Evolutionary conservation across 2,329 filamentous ascomycete species (phyloP).

Genomic region (Pseudogymnoascus sp.): DNA sequence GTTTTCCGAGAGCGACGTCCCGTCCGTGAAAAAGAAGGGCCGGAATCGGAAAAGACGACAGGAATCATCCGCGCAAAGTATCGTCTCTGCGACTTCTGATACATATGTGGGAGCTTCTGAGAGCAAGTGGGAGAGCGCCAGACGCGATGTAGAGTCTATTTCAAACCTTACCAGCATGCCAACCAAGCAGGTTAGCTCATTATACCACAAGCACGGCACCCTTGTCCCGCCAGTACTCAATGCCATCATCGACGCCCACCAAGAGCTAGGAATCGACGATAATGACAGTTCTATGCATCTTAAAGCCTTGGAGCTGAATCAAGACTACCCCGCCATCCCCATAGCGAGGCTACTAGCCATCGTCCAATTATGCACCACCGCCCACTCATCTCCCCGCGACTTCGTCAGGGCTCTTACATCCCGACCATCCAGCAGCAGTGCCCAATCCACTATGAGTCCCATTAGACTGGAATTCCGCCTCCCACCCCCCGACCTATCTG

Average conservation of each 20-base stretch:
- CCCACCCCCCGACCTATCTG: conserved; percentile 16
- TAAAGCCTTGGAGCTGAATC: conserved; percentile 45
- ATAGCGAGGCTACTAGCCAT: conserved; percentile 43
- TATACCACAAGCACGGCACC: conserved; percentile 54
- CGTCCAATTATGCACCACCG: conserved; percentile 49
- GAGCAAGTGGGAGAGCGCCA: conserved; percentile 54
- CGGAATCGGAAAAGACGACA: conserved; percentile 22
- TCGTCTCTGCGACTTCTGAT: background rate
- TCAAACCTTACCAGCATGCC: conserved; percentile 42
- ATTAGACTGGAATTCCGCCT: conserved; percentile 26
- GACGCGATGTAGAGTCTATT: conserved; percentile 55
- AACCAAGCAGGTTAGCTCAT: conserved; percentile 43
- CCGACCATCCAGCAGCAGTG: conserved; percentile 4
- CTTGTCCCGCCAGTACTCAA: conserved; percentile 49
- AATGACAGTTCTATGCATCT: conserved; percentile 39
- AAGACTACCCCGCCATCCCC: conserved; percentile 47
- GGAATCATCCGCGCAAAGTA: conserved; percentile 12
- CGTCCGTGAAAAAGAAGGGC: conserved; percentile 31
- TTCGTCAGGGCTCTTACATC: conserved; percentile 47
- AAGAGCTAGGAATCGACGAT: conserved; percentile 30
- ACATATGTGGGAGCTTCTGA: background rate
- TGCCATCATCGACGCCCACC: conserved; percentile 34
- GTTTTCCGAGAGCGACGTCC: conserved; percentile 54
- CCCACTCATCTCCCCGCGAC: conserved; percentile 50
- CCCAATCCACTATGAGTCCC: conserved; percentile 6